Evolutionary conservation across 2,329 filamentous ascomycete genomes (phyloP), one percentile per base, ranked within the genome.

Genomic region (Venturia oleaginea): DNA sequence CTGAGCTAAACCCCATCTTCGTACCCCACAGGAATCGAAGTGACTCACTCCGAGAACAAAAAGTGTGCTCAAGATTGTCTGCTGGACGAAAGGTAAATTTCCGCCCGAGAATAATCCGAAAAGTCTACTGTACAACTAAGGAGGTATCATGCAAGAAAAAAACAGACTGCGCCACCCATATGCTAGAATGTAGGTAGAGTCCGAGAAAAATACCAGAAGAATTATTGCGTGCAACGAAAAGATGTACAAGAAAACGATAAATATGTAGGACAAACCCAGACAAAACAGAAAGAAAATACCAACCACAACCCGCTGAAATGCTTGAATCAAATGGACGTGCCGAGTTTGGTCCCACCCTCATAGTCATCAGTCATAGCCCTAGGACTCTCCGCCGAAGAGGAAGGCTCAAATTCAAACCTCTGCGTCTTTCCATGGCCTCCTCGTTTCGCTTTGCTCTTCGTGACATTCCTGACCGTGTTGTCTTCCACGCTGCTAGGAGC

Each of bases 311-410:
- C 51, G 30, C 51, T 57, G 19, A 34, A 57, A 57, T 34, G 51
- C 51, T 13, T 30, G 19, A n/a, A 32, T 57, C 51, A 57, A 57
- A 57, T 34, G 2, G 51, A 57, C 27, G 51, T 57, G 19, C 51
- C 27, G 10, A 34, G 34, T 57, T 34, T 57, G 3, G 27, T 19
- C 30, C 51, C 51, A 7, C 24, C 51, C 15, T n/a, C 51, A 34
- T 32, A 57, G 7, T 34, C 51, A 34, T 57, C 51, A 57, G 27
- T 57, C 51, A 57, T 57, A 57, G 51, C 51, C 19, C 51, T 17
- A 10, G 51, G 30, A 13, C 51, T 57, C 51, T 57, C 30, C 30
- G 51, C 51, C 51, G n/a, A n/a, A 6, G 19, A n/a, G 17, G 51
- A 34, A 34, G 51, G 7, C 51, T 19, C 51, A 34, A 57, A 34